Evolutionary conservation across 495 filamentous ascomycete genomes (phyloP).

Genomic region (Opeltia flavorubescens): DNA sequence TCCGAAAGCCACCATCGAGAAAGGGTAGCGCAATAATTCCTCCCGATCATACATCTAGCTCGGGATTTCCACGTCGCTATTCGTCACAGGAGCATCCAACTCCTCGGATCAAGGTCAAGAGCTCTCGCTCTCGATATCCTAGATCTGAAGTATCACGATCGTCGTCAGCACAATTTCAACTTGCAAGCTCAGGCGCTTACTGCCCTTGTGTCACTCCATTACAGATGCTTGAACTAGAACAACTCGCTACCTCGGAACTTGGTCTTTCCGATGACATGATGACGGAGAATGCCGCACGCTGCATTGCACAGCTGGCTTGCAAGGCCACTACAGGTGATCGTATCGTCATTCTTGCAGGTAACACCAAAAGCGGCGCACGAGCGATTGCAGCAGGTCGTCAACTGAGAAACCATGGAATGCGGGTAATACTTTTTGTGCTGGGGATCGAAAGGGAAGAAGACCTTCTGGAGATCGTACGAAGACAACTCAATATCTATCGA

Average conservation of each 20-base stretch:
- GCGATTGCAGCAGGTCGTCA: conserved; percentile 78
- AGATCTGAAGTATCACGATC: conserved; percentile 15
- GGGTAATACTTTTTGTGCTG: conserved; percentile 70
- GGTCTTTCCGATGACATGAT: conserved; percentile 80
- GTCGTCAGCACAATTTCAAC: conserved; percentile 24
- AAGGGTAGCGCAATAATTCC: conserved; percentile 41
- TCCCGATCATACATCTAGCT: conserved; percentile 14
- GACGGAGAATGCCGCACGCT: conserved; percentile 77
- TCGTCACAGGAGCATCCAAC: conserved; percentile 16
- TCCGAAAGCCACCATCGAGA: conserved; percentile 39
- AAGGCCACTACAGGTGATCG: conserved; percentile 29
- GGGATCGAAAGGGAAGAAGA: conserved; percentile 62
- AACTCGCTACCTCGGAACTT: conserved; percentile 68
- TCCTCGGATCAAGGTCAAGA: conserved; percentile 22
- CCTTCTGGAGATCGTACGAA: conserved; percentile 56
- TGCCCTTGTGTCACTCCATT: conserved; percentile 72
- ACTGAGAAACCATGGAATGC: conserved; percentile 62
- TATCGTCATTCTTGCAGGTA: conserved; percentile 71
- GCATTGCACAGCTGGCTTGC: conserved; percentile 73
- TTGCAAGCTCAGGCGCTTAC: conserved; percentile 48
- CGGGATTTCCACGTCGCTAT: conserved; percentile 3
- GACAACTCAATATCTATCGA: conserved; percentile 62
- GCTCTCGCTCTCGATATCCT: conserved; percentile 12
- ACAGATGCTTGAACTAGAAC: conserved; percentile 82
- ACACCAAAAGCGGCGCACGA: conserved; percentile 71